Conservation (phyloP, 495 filamentous ascomycete species). For the Penicillium maclennaniae region DNA sequence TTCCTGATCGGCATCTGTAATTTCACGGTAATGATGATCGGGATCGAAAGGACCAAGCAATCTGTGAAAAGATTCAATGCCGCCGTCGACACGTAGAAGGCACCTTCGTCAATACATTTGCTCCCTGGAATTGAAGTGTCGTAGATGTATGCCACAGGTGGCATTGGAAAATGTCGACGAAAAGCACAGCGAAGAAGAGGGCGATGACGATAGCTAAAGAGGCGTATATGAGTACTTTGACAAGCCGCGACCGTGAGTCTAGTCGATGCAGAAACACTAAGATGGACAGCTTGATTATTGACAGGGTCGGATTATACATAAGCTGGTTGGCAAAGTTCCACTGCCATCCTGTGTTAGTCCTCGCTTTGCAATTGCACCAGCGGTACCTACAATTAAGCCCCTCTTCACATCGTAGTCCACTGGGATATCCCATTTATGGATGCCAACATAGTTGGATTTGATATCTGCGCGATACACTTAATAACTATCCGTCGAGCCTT, state of each 20-base stretch:
- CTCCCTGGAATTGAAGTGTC: constrained; percentile 32
- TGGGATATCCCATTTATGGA: constrained; percentile 44
- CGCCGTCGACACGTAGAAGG: constrained; percentile 42
- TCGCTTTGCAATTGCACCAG: background rate
- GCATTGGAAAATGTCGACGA: constrained; percentile 58
- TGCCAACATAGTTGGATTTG: constrained; percentile 50
- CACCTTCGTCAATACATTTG: constrained; percentile 39
- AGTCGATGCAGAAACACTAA: constrained; percentile 50
- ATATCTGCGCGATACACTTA: constrained; percentile 35
- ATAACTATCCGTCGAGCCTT: background rate
- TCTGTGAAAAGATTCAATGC: constrained; percentile 47
- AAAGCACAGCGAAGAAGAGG: constrained; percentile 51
- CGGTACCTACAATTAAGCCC: constrained; percentile 19
- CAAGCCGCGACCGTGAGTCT: constrained; percentile 27
- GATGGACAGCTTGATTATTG: constrained; percentile 55
- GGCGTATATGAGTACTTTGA: constrained; percentile 38
- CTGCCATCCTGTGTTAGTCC: background rate
- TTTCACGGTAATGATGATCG: constrained; percentile 43
- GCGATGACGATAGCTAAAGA: constrained; percentile 47
- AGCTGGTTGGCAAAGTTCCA: constrained; percentile 54
- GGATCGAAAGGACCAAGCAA: constrained; percentile 43
- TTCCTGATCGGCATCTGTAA: constrained; percentile 41
- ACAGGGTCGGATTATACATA: constrained; percentile 61
- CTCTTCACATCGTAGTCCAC: constrained; percentile 15
- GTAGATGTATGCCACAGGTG: constrained; percentile 44